phyloP scores from a whole-genome alignment of 129 eudicot species.

The Escallonia herrerae region DNA sequence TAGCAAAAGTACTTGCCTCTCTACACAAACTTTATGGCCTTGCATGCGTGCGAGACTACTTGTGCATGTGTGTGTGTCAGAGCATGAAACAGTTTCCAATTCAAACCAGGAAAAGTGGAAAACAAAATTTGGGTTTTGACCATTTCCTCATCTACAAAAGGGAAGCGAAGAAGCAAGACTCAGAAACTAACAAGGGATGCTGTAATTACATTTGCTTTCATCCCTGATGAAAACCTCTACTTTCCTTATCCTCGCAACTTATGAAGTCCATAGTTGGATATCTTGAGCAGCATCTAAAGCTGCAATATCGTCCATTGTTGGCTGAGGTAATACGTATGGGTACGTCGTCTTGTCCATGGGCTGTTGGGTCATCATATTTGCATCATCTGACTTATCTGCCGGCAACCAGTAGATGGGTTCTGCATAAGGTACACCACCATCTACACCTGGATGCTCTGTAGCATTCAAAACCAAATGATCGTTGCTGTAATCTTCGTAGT shows the following conservation, averaged over 20 bases:
- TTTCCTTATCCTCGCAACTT: too few relatives aligned
- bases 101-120: too few relatives aligned
- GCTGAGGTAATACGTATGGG: slow-evolving; percentile 14
- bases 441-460: slow-evolving; percentile 4
- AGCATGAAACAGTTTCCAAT: too few relatives aligned
- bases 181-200: too few relatives aligned
- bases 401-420: slow-evolving; percentile 13
- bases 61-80: too few relatives aligned
- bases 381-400: not conserved
- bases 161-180: not conserved
- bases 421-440: not conserved
- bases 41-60: too few relatives aligned
- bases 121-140: not conserved
- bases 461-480: not conserved
- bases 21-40: too few relatives aligned
- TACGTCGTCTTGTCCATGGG: not conserved
- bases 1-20: too few relatives aligned
- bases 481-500: not conserved
- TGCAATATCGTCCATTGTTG: slow-evolving; percentile 5
- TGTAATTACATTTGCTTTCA: too few relatives aligned
- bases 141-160: not conserved
- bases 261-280: not conserved
- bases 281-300: slow-evolving; percentile 4
- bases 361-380: not conserved
- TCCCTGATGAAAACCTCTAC: too few relatives aligned